Conservation (phyloP, 257 asterid species). For the Gardenia jasminoides region DNA sequence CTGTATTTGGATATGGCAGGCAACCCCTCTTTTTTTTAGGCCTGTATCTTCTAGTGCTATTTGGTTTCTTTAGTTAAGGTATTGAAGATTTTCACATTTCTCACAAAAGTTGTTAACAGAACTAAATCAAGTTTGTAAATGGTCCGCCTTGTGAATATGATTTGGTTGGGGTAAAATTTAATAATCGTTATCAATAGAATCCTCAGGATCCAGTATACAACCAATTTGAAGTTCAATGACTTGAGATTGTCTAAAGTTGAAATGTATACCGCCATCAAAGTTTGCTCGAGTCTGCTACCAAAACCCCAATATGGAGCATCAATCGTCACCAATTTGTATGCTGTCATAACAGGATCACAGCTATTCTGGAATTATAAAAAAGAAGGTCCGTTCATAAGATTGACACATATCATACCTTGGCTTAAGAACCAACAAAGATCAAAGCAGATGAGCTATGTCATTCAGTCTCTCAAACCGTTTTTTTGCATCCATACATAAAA, state of each 20-base stretch:
- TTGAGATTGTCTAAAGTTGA: constrained; percentile 11
- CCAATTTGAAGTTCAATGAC: neutral
- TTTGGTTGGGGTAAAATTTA: neutral
- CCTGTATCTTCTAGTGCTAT: neutral
- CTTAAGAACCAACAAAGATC: neutral
- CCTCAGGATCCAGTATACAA: neutral
- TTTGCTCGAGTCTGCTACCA: constrained; percentile 74
- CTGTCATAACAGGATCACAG: constrained; percentile 83
- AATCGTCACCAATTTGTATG: constrained; percentile 85
- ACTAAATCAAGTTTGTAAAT: neutral
- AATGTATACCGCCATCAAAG: constrained; percentile 62
- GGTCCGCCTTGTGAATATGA: neutral
- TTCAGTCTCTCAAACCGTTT: neutral
- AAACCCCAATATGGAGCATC: constrained; percentile 93
- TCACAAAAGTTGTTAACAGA: neutral
- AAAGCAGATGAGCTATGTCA: neutral
- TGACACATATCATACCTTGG: neutral
- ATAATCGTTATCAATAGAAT: neutral
- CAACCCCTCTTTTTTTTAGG: neutral
- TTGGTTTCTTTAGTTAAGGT: neutral
- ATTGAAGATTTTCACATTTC: neutral
- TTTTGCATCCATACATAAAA: neutral
- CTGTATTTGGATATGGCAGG: neutral
- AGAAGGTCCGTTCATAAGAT: neutral
- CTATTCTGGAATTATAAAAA: constrained; percentile 41